These are phyloP conservation scores for Lepidium sativum DNA, from an alignment of 345 rosid species.

Conservation along the genomic window DNA sequence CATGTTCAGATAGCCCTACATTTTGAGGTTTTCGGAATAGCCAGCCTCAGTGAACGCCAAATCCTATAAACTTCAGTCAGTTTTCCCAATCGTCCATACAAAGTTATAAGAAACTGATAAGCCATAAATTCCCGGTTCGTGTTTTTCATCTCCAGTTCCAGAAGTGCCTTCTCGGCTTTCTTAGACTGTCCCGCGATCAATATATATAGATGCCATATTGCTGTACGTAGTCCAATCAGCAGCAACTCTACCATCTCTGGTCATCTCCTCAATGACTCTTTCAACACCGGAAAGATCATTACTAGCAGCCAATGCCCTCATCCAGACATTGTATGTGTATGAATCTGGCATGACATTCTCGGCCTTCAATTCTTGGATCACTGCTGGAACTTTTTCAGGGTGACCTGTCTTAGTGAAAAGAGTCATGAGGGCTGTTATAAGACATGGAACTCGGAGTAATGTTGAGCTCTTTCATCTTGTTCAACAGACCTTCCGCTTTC, in stretches of 20 bases:
- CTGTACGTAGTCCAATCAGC: constrained; percentile 91
- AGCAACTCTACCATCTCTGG: constrained; percentile 73
- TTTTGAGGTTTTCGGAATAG: constrained; percentile 66
- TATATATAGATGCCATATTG: constrained; percentile 79
- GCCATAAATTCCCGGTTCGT: constrained; percentile 45
- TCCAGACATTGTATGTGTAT: constrained; percentile 81
- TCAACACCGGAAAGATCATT: constrained; percentile 71
- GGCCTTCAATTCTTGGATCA: constrained; percentile 86
- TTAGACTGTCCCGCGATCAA: constrained; percentile 53
- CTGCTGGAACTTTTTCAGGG: constrained; percentile 50
- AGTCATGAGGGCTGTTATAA: constrained; percentile 83
- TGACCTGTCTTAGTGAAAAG: constrained; percentile 60
- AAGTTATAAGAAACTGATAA: constrained; percentile 71
- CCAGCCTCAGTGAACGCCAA: constrained; percentile 89
- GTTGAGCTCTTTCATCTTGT: constrained; percentile 90
- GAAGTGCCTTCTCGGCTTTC: constrained; percentile 73
- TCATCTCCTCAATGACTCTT: constrained; percentile 80
- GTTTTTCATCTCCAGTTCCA: constrained; percentile 69
- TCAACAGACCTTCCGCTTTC: constrained; percentile 68
- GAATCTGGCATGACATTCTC: constrained; percentile 48
- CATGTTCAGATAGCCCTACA: constrained; percentile 86
- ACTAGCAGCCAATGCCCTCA: constrained; percentile 79
- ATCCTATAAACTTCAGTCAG: constrained; percentile 72
- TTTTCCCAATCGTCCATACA: constrained; percentile 64
- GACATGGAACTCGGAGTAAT: constrained; percentile 64